These are phyloP conservation scores for Dictyostelium firmibasis DNA, from an alignment of 78 protist species.

Conservation along the genomic window DNA sequence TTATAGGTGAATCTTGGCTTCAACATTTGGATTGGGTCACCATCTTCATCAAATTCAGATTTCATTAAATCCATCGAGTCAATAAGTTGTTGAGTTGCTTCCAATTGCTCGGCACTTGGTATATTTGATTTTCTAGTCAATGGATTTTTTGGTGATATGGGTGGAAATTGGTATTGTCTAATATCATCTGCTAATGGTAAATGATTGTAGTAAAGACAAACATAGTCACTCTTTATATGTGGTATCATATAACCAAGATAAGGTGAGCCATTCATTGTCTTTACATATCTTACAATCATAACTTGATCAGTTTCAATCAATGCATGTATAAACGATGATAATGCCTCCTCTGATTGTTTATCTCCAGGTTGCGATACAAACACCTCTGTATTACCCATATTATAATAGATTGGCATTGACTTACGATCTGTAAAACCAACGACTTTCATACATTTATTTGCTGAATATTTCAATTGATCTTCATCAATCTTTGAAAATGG, in stretches of 20 bases:
- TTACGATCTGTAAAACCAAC: constrained; percentile 40
- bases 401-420: constrained; percentile 16
- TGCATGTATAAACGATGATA: constrained; percentile 68
- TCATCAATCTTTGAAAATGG: constrained; percentile 86
- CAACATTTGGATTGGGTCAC: constrained; percentile 33
- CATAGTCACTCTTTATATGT: constrained; percentile 38
- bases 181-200: constrained; percentile 82
- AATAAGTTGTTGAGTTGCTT: constrained; percentile 54
- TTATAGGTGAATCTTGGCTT: constrained; percentile 79
- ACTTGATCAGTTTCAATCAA: constrained; percentile 70
- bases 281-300: constrained; percentile 71
- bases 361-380: constrained; percentile 74
- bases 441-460: constrained; percentile 53
- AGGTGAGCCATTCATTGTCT: constrained; percentile 36
- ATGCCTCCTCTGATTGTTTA: constrained; percentile 23
- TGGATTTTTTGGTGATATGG: constrained; percentile 35
- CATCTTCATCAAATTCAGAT: constrained; percentile 63
- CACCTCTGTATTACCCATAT: constrained; percentile 50
- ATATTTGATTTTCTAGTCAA: constrained; percentile 13
- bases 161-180: constrained; percentile 70
- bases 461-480: constrained; percentile 30
- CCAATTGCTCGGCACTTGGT: constrained; percentile 30
- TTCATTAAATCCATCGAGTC: constrained; percentile 79
- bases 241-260: constrained; percentile 47
- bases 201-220: constrained; percentile 10